A percentile compares a stretch with the other conserved stretches of the same genome.
These are phyloP conservation scores for Staphylotrichum longicolle DNA, from an alignment of 495 filamentous ascomycete species.

Conservation along the genomic window DNA sequence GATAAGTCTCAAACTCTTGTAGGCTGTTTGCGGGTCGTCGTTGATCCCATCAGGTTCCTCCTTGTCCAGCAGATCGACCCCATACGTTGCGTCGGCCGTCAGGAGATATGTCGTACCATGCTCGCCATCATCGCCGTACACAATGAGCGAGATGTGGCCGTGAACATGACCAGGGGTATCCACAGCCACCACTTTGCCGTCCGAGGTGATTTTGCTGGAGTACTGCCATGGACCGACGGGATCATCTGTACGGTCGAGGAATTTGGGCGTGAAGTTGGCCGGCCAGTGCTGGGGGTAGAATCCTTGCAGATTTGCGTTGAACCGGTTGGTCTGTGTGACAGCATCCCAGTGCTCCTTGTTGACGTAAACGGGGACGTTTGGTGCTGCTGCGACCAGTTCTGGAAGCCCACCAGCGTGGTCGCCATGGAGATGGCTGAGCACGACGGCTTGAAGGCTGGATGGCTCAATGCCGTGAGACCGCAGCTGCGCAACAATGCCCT, in stretches of 20 bases:
- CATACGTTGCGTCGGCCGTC: neutral
- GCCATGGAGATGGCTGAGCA: conserved; percentile 2
- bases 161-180: neutral
- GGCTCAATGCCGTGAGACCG: neutral
- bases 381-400: neutral
- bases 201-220: neutral
- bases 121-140: neutral
- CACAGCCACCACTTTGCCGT: conserved; percentile 1
- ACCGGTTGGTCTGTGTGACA: neutral
- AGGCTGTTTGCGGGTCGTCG: neutral
- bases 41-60: neutral
- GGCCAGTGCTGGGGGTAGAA: conserved; percentile 1
- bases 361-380: neutral
- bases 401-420: neutral
- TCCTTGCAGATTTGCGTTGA: neutral
- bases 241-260: neutral
- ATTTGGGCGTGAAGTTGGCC: neutral
- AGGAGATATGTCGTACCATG: neutral
- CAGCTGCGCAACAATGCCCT: neutral
- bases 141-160: neutral
- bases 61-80: neutral
- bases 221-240: neutral
- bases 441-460: neutral
- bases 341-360: neutral
- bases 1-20: neutral